Conservation (phyloP, 2,329 filamentous ascomycete species). For the Xenosphaeropsis pyriputrescens region DNA sequence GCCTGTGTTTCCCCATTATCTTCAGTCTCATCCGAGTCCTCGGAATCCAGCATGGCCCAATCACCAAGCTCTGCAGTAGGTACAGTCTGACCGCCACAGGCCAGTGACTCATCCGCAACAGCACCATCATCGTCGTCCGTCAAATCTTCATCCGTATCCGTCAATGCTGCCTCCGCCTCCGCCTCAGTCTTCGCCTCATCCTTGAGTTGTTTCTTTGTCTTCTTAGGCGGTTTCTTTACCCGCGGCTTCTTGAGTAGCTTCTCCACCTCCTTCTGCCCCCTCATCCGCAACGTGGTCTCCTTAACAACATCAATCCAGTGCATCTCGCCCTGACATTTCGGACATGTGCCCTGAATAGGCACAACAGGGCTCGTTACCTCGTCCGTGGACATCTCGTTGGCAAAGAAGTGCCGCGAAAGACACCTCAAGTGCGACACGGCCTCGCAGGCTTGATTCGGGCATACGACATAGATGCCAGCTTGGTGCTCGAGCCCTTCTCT, state of each 20-base stretch:
- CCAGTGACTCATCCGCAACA: no score
- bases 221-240: slow-evolving; percentile 4
- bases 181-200: slow-evolving; percentile 5
- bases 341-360: slow-evolving; percentile 57
- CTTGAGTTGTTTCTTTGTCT: slow-evolving; percentile 6
- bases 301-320: slow-evolving; percentile 70
- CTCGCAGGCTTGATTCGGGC: slow-evolving; percentile 36
- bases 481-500: slow-evolving; percentile 26
- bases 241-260: slow-evolving; percentile 42
- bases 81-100: no score
- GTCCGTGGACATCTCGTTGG: slow-evolving; percentile 12
- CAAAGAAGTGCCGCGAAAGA: slow-evolving; percentile 38
- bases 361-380: slow-evolving; percentile 32
- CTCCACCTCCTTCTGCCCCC: slow-evolving; percentile 56
- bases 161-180: not conserved
- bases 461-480: slow-evolving; percentile 39
- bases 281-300: slow-evolving; percentile 60
- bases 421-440: slow-evolving; percentile 44
- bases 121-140: no score
- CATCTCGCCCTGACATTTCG: slow-evolving; percentile 45
- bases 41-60: no score
- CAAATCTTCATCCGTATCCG: no score
- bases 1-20: no score
- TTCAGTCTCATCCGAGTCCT: no score
- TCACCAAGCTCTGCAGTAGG: no score